phyloP scores from a whole-genome alignment of 805 yeast genomes.

The Millerozyma miso region DNA sequence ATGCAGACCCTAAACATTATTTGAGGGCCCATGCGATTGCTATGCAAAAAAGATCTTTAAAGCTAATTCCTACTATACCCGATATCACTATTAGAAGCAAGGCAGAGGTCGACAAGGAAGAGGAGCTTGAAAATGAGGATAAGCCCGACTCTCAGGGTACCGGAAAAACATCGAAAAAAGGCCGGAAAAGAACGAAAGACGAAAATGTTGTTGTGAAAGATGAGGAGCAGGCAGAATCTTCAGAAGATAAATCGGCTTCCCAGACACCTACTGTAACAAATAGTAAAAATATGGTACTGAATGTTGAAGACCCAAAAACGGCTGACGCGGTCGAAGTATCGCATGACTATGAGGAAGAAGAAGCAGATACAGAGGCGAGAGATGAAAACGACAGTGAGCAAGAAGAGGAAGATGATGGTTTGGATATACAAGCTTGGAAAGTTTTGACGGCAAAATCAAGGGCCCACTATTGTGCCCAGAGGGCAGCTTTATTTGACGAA shows the following conservation, averaged over 20 bases:
- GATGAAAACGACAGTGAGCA: conserved; percentile 39
- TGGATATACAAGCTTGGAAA: conserved; percentile 81
- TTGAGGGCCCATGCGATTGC: conserved; percentile 89
- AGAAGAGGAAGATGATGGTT: conserved; percentile 63
- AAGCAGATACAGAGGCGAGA: conserved; percentile 41
- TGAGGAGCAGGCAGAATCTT: conserved; percentile 13
- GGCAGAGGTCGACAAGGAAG: conserved; percentile 66
- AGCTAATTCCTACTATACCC: conserved; percentile 80
- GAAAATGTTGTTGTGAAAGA: conserved; percentile 31
- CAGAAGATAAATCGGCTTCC: conserved; percentile 11
- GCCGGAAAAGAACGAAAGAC: conserved; percentile 35
- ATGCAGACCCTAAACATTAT: conserved; percentile 92
- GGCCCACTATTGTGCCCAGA: conserved; percentile 65
- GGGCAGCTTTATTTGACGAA: conserved; percentile 62
- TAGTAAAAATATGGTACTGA: conserved; percentile 9
- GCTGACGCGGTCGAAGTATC: conserved; percentile 22
- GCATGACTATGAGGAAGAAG: conserved; percentile 28
- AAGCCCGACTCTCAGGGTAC: conserved; percentile 22
- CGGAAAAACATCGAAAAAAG: conserved; percentile 39
- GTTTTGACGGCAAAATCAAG: conserved; percentile 74
- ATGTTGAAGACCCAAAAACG: conserved; percentile 20
- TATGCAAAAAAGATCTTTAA: conserved; percentile 85
- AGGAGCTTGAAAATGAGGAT: conserved; percentile 26
- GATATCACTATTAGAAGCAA: conserved; percentile 75
- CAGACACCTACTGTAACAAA: conserved; percentile 5